Conservation (phyloP, 495 filamentous ascomycete species). For the Aspergillus leporis region DNA sequence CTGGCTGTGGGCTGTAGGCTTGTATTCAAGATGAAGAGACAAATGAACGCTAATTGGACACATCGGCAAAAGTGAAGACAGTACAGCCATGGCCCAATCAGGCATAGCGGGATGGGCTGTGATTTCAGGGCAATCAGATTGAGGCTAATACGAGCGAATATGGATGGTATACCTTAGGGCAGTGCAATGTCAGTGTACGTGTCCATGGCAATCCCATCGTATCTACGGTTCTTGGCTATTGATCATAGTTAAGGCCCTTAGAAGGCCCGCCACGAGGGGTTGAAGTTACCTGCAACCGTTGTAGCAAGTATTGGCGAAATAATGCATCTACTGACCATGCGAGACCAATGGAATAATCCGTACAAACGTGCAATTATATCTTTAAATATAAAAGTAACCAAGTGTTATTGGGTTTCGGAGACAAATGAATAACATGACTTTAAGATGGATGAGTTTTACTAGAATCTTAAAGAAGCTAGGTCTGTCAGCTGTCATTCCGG, state of each 20-base stretch:
- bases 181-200: not conserved
- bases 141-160: not conserved
- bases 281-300: not conserved
- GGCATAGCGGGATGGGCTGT: not conserved
- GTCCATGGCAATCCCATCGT: not conserved
- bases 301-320: not conserved
- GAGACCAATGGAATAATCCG: no score
- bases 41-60: not conserved
- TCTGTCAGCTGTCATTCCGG: not conserved
- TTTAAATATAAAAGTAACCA: no score
- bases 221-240: not conserved
- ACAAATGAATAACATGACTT: no score
- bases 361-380: no score
- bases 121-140: not conserved
- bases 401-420: no score
- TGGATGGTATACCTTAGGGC: not conserved
- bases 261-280: not conserved
- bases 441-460: no score
- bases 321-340: no score
- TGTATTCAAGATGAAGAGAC: no score
- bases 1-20: no score
- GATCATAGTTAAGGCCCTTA: no score
- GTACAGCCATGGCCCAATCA: not conserved
- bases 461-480: no score
- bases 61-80: not conserved